These are phyloP conservation scores for Zymoseptoria crescenta DNA, from an alignment of 2,329 filamentous ascomycete species.

Conservation along the genomic window DNA sequence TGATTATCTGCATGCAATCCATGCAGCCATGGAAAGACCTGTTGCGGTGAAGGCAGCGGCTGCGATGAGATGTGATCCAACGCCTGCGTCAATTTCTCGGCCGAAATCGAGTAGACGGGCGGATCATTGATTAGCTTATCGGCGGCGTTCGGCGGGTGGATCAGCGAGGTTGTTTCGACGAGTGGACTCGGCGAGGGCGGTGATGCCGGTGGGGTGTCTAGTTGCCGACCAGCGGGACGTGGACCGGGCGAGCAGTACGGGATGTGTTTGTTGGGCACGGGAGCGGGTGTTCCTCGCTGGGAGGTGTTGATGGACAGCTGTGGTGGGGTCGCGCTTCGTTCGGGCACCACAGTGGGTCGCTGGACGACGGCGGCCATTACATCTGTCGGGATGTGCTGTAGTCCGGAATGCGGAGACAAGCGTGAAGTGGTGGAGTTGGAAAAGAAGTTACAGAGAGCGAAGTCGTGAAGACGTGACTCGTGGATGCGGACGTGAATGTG, in stretches of 20 bases:
- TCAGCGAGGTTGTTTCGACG: conserved; percentile 57
- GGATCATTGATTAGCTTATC: conserved; percentile 48
- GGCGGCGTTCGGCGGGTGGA: conserved; percentile 65
- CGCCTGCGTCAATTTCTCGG: conserved; percentile 60
- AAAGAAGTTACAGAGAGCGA: neutral
- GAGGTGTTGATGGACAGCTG: conserved; percentile 53
- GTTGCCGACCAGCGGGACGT: conserved; percentile 42
- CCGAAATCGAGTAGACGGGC: conserved; percentile 65
- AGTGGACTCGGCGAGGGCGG: conserved; percentile 51
- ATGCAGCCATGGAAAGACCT: conserved; percentile 94
- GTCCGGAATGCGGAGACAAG: neutral
- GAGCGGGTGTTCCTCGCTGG: conserved; percentile 49
- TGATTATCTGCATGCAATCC: conserved; percentile 84
- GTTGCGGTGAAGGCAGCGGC: conserved; percentile 72
- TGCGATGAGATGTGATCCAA: conserved; percentile 70
- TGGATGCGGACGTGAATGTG: neutral
- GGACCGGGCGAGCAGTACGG: conserved; percentile 83
- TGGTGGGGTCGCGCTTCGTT: conserved; percentile 36
- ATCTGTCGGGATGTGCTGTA: neutral
- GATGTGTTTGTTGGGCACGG: conserved; percentile 79
- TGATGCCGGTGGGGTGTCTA: conserved; percentile 47
- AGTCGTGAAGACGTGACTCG: neutral
- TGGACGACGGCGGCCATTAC: conserved; percentile 10
- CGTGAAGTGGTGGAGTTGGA: neutral
- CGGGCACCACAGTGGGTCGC: conserved; percentile 5